Evolutionary conservation across 2,329 filamentous ascomycete species (phyloP).

Genomic region (Anthostomella pinea): DNA sequence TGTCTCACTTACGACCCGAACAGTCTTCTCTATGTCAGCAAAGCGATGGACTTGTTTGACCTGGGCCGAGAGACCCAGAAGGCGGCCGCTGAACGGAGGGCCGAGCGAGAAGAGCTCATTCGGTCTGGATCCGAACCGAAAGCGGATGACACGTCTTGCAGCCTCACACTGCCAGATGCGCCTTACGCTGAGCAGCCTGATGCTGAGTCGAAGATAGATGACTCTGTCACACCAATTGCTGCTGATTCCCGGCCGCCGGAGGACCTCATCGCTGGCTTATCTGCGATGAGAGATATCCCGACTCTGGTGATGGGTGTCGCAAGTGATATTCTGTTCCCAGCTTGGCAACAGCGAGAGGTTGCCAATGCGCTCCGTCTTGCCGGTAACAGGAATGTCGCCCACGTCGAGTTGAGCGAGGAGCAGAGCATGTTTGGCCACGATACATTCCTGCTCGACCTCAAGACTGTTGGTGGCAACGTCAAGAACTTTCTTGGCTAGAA

Average conservation of each 20-base stretch:
- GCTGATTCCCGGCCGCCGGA: constrained; percentile 58
- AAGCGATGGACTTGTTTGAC: constrained; percentile 98
- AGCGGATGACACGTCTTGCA: constrained; percentile 58
- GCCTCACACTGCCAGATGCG: constrained; percentile 73
- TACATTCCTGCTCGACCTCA: constrained; percentile 87
- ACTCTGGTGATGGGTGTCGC: constrained; percentile 90
- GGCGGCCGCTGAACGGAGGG: constrained; percentile 59
- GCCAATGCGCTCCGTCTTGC: constrained; percentile 74
- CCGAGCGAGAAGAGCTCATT: constrained; percentile 57
- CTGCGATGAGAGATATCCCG: constrained; percentile 69
- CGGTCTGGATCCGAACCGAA: constrained; percentile 40
- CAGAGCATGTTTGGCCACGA: constrained; percentile 95
- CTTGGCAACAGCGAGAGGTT: constrained; percentile 96
- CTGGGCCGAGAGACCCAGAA: constrained; percentile 70
- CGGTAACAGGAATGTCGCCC: constrained; percentile 78
- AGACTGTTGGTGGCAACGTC: constrained; percentile 85
- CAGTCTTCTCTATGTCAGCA: constrained; percentile 91
- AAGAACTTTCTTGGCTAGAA: constrained; percentile 70
- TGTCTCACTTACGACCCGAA: constrained; percentile 96
- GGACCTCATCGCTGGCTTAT: constrained; percentile 76
- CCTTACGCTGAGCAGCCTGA: constrained; percentile 83
- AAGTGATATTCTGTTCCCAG: constrained; percentile 93
- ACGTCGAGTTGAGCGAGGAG: constrained; percentile 91
- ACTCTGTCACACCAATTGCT: constrained; percentile 30
- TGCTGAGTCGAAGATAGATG: constrained; percentile 36